Percentiles rank a stretch among this genome's conserved stretches.
Evolutionary conservation across 169 alveolate genomes (phyloP).

Genomic region (Pseudocohnilembus persalinus): DNA sequence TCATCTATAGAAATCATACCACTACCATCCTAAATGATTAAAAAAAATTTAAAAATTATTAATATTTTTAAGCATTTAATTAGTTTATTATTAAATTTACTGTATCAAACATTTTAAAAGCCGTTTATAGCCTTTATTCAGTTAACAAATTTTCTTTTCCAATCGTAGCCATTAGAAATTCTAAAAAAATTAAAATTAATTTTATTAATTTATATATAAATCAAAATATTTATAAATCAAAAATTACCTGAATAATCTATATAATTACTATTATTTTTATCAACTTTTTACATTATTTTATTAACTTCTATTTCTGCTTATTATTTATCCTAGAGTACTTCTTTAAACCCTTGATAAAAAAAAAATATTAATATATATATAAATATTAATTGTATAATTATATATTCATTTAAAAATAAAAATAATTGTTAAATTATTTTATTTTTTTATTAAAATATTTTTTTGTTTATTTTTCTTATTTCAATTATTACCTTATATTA

Average conservation of each 20-base stretch:
- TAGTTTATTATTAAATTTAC: neutral
- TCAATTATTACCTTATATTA: constrained; percentile 40
- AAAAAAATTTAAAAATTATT: too few relatives aligned
- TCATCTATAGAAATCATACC: constrained; percentile 71
- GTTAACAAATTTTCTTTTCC: constrained; percentile 55
- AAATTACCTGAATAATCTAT: constrained; percentile 85
- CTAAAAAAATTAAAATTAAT: constrained; percentile 21
- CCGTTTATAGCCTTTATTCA: constrained; percentile 62
- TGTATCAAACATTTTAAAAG: constrained; percentile 75
- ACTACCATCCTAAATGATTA: constrained; percentile 52
- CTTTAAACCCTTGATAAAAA: too few relatives aligned
- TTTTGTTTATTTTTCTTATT: too few relatives aligned
- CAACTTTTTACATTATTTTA: constrained; percentile 90
- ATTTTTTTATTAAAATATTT: constrained; percentile 13
- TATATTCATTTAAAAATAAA: neutral
- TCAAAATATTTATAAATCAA: too few relatives aligned
- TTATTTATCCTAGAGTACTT: too few relatives aligned
- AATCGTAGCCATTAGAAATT: constrained; percentile 73
- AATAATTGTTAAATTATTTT: too few relatives aligned
- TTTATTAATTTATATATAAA: too few relatives aligned
- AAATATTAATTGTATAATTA: constrained; percentile 45
- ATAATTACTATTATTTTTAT: constrained; percentile 93
- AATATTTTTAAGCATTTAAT: too few relatives aligned
- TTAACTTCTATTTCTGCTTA: constrained; percentile 92
- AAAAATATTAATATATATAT: too few relatives aligned